A percentile compares a stretch with the other conserved stretches of the same genome.
phyloP scores from a whole-genome alignment of 2,329 filamentous ascomycete species.

The Xylaria sp. region DNA sequence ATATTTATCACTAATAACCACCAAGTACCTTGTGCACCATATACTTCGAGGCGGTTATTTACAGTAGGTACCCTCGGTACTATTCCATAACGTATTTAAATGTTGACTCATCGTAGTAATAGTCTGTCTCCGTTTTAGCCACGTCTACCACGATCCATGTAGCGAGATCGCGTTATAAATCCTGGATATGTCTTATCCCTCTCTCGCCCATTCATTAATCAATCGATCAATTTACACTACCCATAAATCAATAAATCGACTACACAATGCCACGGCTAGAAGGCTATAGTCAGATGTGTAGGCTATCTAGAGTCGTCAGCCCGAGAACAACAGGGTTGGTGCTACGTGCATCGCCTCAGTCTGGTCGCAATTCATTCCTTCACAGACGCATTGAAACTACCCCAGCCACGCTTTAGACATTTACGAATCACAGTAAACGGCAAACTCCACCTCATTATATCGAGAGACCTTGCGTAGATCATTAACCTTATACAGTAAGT shows the following conservation, averaged over 20 bases:
- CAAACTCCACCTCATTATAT: slow-evolving; percentile 26
- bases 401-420: slow-evolving; percentile 24
- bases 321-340: slow-evolving; percentile 32
- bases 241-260: slow-evolving; percentile 17
- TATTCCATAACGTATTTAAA: background rate
- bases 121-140: slow-evolving; percentile 25
- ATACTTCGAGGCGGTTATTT: slow-evolving; percentile 1
- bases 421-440: slow-evolving; percentile 29
- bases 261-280: slow-evolving; percentile 1
- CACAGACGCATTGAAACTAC: slow-evolving; percentile 18
- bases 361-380: slow-evolving; percentile 33
- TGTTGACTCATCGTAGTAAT: slow-evolving; percentile 20
- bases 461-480: slow-evolving; percentile 32
- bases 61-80: background rate
- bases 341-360: slow-evolving; percentile 31
- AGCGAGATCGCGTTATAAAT: slow-evolving; percentile 24
- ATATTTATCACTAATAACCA: slow-evolving; percentile 1
- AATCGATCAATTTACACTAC: background rate
- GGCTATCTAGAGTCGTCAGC: slow-evolving; percentile 29
- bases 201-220: slow-evolving; percentile 14
- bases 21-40: background rate
- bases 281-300: slow-evolving; percentile 29
- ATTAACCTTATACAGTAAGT: slow-evolving; percentile 14
- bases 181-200: slow-evolving; percentile 11
- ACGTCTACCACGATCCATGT: slow-evolving; percentile 17